Conservation (phyloP, 257 asterid genomes). For the Dorcoceras hygrometricum region DNA sequence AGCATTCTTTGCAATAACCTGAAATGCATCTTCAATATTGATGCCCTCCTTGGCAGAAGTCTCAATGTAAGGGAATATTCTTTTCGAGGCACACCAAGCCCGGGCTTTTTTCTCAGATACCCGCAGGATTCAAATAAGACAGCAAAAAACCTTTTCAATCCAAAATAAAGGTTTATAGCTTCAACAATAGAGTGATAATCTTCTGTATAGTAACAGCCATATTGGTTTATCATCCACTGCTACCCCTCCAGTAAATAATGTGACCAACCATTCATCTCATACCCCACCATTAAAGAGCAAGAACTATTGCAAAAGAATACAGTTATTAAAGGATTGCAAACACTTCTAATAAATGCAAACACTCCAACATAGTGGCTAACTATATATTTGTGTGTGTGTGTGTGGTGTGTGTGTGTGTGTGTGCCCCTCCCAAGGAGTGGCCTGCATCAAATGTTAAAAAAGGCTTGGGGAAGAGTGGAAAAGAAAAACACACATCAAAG, state of each 20-base stretch:
- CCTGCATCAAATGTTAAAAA: neutral
- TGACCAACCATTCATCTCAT: neutral
- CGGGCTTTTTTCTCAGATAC: constrained; percentile 52
- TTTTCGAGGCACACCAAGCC: constrained; percentile 64
- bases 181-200: neutral
- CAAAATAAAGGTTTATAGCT: neutral
- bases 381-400: too few relatives aligned
- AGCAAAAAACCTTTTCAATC: constrained; percentile 14
- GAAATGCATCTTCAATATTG: constrained; percentile 61
- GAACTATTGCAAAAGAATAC: neutral
- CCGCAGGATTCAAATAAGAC: constrained; percentile 16
- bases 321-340: neutral
- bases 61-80: constrained; percentile 59
- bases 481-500: neutral
- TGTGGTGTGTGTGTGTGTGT: too few relatives aligned
- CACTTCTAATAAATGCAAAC: too few relatives aligned
- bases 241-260: neutral
- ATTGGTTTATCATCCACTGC: neutral
- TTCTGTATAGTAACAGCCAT: neutral
- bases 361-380: too few relatives aligned
- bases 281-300: neutral
- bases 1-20: constrained; percentile 62
- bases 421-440: neutral
- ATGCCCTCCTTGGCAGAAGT: constrained; percentile 67
- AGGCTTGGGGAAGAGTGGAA: too few relatives aligned